Evolutionary conservation across 768 basidiomycete species (phyloP), one percentile per base, ranked within the genome.

Genomic region (Gloeophyllum trabeum): DNA sequence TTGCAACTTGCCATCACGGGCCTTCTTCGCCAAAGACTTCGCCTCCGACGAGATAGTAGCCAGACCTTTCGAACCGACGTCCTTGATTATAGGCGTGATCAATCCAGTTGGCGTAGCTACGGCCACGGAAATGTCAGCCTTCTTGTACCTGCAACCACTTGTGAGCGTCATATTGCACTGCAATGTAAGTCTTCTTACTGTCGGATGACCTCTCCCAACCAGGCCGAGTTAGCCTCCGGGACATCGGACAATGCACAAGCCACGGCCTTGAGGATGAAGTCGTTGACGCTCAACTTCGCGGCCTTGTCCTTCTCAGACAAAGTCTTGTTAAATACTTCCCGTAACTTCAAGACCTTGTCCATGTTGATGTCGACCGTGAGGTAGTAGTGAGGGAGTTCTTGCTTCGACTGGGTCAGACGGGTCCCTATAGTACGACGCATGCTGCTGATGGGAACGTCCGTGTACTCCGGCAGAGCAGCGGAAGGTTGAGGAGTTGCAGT

Each of bases 181-280:
- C 21, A 24, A 10, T 32, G 28, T 3, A 13, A 21, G 6, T n/a
- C 13, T 13, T 62, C 92, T 54, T 60, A 96, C 93, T 87, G 86
- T 64, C 96, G 71, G 62, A 99, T 94, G 44, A 81, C 75, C 49
- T 99, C 94, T 49, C 93, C 93, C 46, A 97, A 62, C 96, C 94
- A 98, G 10, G 93, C 92, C 40, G 91, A 89, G 70, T 99, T 99
- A 51, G 82, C 93, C 60, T 98, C 96, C 36, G 96, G 96, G 23
- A 98, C 93, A 55, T 98, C 96, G 34, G 76, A 73, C 39, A 98
- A 72, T 1, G 96, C 93, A 53, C 90, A 84, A 6, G 85, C 79
- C 24, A 85, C 79, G 4, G 91, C 96, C 65, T 99, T 99, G 57
- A 98, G 79, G 54, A 99, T 77, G 59, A 99, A 99, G 65, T 99